Evolutionary conservation across 129 eudicot genomes (phyloP), one percentile per base, ranked within the genome.

Genomic region (Artemisia annua): DNA sequence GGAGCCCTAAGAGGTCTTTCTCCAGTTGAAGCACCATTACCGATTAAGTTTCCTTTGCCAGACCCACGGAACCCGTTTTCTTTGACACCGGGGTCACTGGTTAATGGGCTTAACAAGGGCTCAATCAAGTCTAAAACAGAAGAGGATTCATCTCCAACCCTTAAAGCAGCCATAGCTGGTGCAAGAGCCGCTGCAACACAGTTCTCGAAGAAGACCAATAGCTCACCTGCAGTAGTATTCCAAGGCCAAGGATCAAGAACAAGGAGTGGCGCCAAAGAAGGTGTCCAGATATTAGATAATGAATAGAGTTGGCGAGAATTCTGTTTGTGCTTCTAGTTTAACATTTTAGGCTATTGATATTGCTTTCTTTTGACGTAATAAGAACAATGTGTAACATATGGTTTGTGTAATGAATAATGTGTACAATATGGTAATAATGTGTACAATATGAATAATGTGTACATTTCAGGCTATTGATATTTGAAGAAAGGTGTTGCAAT

Each of bases 161-260:
- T 93, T 13, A 74, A 80, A 55, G 86, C 91, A 2, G 98, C 92
- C 65, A 93, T 93, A 83, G 89, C 88, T 11, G 95, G 95, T 35
- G 98, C 96, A 20, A 84, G 85, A 73, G 91, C 87, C 11, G 96
- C 96, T 56, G 90, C 92, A 1, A 80, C 89, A 12, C 96, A 89
- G 72, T 89, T 89, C 74, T 85, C 90, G 4, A 89, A 83, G 74
- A 81, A 87, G 70, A 67, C 67, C 60, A 39, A 39, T 65, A 46
- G 72, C 15, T 81, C 68, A 11, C 51, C 87, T 51, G 8, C 80
- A 30, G 18, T 60, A 0, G 68, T 72, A 2, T 57, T 59, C 20
- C 69, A 49, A 63, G 91, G 79, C 3, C 93, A 72, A 85, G 84
- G 73, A 10, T 75, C 78, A 72, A 63, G 89, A 73, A 86, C 91